These are phyloP conservation scores for Trichoderma aggressivum DNA, from an alignment of 2,329 filamentous ascomycete genomes.

Conservation along the genomic window DNA sequence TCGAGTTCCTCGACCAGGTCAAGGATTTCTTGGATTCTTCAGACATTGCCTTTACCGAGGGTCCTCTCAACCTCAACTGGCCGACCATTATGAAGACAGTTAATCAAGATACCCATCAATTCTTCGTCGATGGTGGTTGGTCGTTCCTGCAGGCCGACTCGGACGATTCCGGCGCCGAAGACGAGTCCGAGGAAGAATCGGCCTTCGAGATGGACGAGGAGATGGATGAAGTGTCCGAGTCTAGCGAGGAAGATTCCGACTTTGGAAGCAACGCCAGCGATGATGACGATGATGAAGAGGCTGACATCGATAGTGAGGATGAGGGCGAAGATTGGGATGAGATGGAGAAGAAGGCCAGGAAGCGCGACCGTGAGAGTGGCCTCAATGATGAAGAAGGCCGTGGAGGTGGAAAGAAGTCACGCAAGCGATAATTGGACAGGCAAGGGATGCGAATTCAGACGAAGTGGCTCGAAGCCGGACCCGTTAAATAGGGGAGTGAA, in stretches of 20 bases:
- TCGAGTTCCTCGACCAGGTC: slow-evolving; percentile 89
- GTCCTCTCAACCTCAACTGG: slow-evolving; percentile 97
- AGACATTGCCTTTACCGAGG: slow-evolving; percentile 91
- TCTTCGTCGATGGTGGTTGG: slow-evolving; percentile 96
- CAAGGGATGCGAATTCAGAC: background rate
- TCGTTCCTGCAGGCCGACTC: slow-evolving; percentile 84
- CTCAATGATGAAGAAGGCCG: slow-evolving; percentile 57
- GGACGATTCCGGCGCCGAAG: slow-evolving; percentile 74
- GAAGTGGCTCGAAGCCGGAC: background rate
- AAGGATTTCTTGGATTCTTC: slow-evolving; percentile 98
- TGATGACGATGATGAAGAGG: slow-evolving; percentile 76
- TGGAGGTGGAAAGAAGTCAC: slow-evolving; percentile 52
- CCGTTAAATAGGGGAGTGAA: background rate
- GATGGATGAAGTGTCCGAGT: slow-evolving; percentile 74
- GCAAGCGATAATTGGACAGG: slow-evolving; percentile 31
- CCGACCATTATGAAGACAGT: slow-evolving; percentile 99
- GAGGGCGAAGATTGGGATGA: slow-evolving; percentile 93
- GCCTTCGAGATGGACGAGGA: slow-evolving; percentile 89
- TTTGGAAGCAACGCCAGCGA: slow-evolving; percentile 87
- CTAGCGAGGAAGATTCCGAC: slow-evolving; percentile 79
- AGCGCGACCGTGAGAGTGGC: slow-evolving; percentile 66
- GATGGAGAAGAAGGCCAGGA: slow-evolving; percentile 84
- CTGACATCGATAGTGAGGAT: slow-evolving; percentile 64
- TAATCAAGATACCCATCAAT: slow-evolving; percentile 85
- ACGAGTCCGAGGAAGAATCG: slow-evolving; percentile 83